Evolutionary conservation across 768 basidiomycete species (phyloP), one percentile per base, ranked within the genome.

Genomic region (Suillus decipiens): DNA sequence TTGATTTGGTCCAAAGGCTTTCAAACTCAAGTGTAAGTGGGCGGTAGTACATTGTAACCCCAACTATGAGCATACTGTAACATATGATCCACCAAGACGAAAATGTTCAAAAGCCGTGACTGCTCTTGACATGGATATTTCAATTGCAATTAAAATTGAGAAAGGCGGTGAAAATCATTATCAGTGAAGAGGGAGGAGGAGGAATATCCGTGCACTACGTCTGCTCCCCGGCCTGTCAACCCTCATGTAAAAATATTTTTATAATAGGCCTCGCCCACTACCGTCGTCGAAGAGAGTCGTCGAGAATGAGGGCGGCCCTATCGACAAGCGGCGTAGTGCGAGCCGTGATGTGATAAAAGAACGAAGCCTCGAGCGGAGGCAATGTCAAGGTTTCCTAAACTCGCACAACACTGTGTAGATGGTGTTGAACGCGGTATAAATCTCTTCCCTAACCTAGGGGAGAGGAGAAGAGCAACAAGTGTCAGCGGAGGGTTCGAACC

Each of bases 361-460:
- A 59, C 33, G n/a, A 34, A 51, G 19, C n/a, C 15, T 15, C 19
- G 56, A 43, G 28, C 37, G 34, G 17, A 56, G 63, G 31, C 19
- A 28, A 43, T 47, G 39, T 82, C 77, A 92, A 53, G 92, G 93
- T 79, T 94, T 96, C 76, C 92, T 86, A 84, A 93, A 96, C 74
- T 96, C 95, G 83, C 90, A 92, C 67, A 99, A 77, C 81, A 99
- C 96, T 64, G 96, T 96, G 78, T 99, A 99, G 63, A 99, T 99
- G 63, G 94, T 94, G 81, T 98, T 98, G 89, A 99, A 99, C 31
- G 97, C 97, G 41, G 94, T 95, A 75, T 99, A 99, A 68, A 99
- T 99, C 84, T 99, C 96, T 81, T 98, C 96, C 79, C 97, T 86
- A 79, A 98, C 91, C 95, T 96, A 76, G 39, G 19, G 15, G 72